Evolutionary conservation across 129 eudicot species (phyloP).

Genomic region (Gnaphalium uliginosum): DNA sequence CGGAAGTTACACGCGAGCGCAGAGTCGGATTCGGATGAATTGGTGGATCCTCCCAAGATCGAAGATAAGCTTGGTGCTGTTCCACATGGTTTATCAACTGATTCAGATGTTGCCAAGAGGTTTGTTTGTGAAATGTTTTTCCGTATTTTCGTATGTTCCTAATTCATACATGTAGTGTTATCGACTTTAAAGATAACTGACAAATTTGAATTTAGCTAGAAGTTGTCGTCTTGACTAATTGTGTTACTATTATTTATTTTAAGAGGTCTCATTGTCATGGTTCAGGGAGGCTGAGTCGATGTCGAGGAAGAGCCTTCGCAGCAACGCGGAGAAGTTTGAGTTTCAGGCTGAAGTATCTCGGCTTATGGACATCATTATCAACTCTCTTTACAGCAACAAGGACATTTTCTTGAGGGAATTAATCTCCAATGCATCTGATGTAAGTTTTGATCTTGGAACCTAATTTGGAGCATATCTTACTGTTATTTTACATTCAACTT

Average conservation of each 20-base stretch:
- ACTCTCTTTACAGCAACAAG: constrained; percentile 96
- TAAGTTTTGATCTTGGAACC: constrained; percentile 29
- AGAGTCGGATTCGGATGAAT: constrained; percentile 66
- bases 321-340: constrained; percentile 86
- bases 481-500: background rate
- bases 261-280: constrained; percentile 13
- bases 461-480: background rate
- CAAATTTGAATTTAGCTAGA: background rate
- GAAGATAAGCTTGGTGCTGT: constrained; percentile 93
- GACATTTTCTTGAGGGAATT: constrained; percentile 95
- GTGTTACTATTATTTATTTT: background rate
- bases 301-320: constrained; percentile 72
- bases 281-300: constrained; percentile 89
- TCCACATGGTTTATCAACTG: constrained; percentile 93
- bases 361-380: constrained; percentile 96
- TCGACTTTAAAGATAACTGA: background rate
- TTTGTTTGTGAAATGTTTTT: constrained; percentile 16
- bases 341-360: constrained; percentile 99
- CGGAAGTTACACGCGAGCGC: constrained; percentile 70
- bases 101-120: constrained; percentile 93
- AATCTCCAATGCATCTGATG: constrained; percentile 99
- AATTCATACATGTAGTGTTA: constrained; percentile 12
- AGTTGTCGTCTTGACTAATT: background rate
- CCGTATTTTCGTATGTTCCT: constrained; percentile 1
- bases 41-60: constrained; percentile 87